These are phyloP conservation scores for Tolypocladium guangdongense DNA, from an alignment of 2,329 filamentous ascomycete genomes.

Conservation along the genomic window DNA sequence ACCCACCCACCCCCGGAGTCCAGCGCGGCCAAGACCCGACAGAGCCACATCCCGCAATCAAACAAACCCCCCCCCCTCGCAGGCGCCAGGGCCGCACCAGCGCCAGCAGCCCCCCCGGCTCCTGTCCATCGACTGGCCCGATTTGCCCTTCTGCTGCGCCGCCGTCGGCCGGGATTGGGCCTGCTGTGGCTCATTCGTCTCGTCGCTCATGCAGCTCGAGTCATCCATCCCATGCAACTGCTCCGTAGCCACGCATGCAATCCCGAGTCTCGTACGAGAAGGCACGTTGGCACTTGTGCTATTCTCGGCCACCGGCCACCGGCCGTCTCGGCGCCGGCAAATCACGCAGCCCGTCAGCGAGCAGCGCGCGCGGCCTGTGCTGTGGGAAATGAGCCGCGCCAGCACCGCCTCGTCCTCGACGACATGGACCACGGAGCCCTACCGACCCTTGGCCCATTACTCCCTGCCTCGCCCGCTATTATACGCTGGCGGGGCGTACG, in stretches of 20 bases:
- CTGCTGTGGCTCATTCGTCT: neutral
- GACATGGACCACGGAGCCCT: neutral
- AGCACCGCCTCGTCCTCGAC: neutral
- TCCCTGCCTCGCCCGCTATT: neutral
- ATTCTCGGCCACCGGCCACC: neutral
- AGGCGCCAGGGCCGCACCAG: neutral
- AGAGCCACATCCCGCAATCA: neutral
- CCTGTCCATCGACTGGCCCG: neutral
- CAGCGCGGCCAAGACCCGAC: neutral
- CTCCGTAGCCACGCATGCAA: neutral
- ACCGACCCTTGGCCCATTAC: neutral
- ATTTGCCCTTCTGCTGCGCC: neutral
- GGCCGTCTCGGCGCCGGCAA: neutral
- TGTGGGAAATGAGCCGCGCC: neutral
- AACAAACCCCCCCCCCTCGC: neutral
- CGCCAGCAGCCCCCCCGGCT: neutral
- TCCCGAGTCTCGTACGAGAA: too few species aligned
- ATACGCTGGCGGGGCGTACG: neutral
- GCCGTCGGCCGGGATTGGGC: neutral
- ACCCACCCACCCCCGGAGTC: neutral
- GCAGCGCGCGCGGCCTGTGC: too few species aligned
- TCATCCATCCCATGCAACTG: too few species aligned
- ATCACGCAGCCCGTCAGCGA: neutral
- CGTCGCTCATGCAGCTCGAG: neutral
- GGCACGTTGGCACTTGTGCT: too few species aligned